phyloP scores from a whole-genome alignment of 2,329 filamentous ascomycete species.

The Penicillium expansum region DNA sequence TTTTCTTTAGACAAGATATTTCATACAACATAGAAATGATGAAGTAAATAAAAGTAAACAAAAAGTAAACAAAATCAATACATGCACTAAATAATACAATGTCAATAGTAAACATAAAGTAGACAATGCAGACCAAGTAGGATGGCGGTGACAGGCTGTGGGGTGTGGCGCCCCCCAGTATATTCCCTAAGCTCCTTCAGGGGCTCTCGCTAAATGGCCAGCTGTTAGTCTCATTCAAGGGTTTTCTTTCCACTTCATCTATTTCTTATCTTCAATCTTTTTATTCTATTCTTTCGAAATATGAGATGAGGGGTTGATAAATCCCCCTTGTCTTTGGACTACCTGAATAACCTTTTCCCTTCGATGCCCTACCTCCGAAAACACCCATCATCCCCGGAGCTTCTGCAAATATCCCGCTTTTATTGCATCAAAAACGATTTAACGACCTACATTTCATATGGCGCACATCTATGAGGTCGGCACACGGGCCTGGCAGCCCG shows the following conservation, averaged over 20 bases:
- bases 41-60: neutral
- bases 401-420: conserved; percentile 12
- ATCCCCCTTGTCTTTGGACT: conserved; percentile 27
- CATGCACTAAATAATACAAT: neutral
- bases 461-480: conserved; percentile 94
- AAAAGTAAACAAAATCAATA: neutral
- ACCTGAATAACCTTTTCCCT: conserved; percentile 13
- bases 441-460: conserved; percentile 53
- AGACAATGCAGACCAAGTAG: conserved; percentile 4
- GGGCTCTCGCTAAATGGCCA: conserved; percentile 30
- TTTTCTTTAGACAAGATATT: neutral
- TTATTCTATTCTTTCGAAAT: conserved; percentile 22
- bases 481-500: conserved; percentile 97
- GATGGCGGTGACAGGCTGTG: conserved; percentile 28
- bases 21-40: neutral
- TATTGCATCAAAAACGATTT: conserved; percentile 7
- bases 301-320: conserved; percentile 28
- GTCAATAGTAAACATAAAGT: neutral
- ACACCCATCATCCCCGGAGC: conserved; percentile 6
- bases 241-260: conserved; percentile 12
- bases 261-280: conserved; percentile 13
- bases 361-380: conserved; percentile 4
- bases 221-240: conserved; percentile 20
- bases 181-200: conserved; percentile 28
- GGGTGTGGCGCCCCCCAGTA: conserved; percentile 26